phyloP scores from a whole-genome alignment of 495 filamentous ascomycete genomes.

The Wilcoxina mikolae region DNA sequence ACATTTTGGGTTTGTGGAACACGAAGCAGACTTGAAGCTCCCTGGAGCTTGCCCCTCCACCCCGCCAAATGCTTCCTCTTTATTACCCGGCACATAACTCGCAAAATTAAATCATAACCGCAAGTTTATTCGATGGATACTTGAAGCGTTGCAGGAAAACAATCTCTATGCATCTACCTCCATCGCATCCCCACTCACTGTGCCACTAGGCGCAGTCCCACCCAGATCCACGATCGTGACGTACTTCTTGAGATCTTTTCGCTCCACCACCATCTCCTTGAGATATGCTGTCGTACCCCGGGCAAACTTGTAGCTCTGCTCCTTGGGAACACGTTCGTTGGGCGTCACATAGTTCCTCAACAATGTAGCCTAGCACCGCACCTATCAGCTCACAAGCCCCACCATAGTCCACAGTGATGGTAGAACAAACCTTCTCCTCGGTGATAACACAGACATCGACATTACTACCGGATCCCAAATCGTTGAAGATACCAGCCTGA shows the following conservation, averaged over 20 bases:
- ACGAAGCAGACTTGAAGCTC: neutral
- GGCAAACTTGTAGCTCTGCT: slow-evolving; percentile 78
- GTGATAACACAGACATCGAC: slow-evolving; percentile 95
- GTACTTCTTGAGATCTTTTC: slow-evolving; percentile 87
- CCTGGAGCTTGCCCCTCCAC: neutral
- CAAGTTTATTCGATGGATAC: neutral
- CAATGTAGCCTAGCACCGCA: slow-evolving; percentile 45
- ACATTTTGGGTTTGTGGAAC: slow-evolving; percentile 1
- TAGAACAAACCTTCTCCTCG: slow-evolving; percentile 49
- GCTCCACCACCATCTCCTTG: slow-evolving; percentile 83
- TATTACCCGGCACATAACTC: slow-evolving; percentile 2
- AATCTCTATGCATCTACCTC: slow-evolving; percentile 62
- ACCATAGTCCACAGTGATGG: neutral
- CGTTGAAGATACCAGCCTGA: slow-evolving; percentile 96
- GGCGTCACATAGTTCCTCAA: slow-evolving; percentile 82
- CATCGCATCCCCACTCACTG: slow-evolving; percentile 61
- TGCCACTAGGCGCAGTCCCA: slow-evolving; percentile 37
- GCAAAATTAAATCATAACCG: neutral
- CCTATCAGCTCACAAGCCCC: neutral
- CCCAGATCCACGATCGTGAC: slow-evolving; percentile 77
- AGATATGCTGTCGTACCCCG: slow-evolving; percentile 83
- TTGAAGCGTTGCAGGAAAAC: neutral
- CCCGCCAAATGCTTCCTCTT: neutral
- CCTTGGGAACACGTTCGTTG: slow-evolving; percentile 81
- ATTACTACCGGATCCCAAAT: slow-evolving; percentile 91